A percentile compares a stretch with the other conserved stretches of the same genome.
Evolutionary conservation across 257 asterid genomes (phyloP).

Genomic region (Lithospermum erythrorhizon): DNA sequence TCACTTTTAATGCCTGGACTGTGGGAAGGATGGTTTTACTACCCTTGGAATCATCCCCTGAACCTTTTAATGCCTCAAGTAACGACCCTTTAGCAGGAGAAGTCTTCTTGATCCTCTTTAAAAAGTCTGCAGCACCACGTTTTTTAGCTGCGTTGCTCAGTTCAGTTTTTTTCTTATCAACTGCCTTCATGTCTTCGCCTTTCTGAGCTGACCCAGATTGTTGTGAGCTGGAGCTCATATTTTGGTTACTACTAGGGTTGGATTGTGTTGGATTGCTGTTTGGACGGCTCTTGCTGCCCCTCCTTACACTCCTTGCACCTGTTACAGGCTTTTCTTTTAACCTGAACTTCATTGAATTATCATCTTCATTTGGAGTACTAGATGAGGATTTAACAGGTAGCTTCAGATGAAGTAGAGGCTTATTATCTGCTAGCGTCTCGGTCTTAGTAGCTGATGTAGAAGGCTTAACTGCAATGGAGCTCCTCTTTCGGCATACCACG

Average conservation of each 20-base stretch:
- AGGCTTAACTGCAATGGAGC: conserved; percentile 28
- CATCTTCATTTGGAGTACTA: conserved; percentile 22
- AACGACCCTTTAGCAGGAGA: conserved; percentile 18
- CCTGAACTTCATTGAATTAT: conserved; percentile 15
- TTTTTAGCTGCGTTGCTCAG: conserved; percentile 10
- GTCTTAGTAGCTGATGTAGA: conserved; percentile 3
- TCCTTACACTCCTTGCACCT: conserved; percentile 26
- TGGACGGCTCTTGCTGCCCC: conserved; percentile 17
- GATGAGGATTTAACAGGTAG: conserved; percentile 15
- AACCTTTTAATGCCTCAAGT: conserved; percentile 14
- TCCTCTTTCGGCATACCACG: conserved; percentile 34
- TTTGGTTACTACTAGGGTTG: conserved; percentile 5
- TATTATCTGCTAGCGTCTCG: conserved; percentile 12
- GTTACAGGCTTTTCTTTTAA: conserved; percentile 33
- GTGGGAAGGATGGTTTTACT: conserved; percentile 7
- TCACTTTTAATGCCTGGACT: neutral
- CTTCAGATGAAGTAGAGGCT: conserved; percentile 12
- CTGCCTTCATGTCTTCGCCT: conserved; percentile 1
- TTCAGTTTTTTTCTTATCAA: conserved; percentile 20
- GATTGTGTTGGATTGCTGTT: conserved; percentile 14
- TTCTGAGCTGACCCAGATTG: conserved; percentile 12
- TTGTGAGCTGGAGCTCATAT: conserved; percentile 11
- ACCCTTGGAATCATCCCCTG: conserved; percentile 3
- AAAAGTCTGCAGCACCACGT: conserved; percentile 29
- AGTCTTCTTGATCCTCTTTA: conserved; percentile 22